Base-by-base conservation (phyloP, 2,329 filamentous ascomycete species). In the Arthrobotrys megalospora region DNA sequence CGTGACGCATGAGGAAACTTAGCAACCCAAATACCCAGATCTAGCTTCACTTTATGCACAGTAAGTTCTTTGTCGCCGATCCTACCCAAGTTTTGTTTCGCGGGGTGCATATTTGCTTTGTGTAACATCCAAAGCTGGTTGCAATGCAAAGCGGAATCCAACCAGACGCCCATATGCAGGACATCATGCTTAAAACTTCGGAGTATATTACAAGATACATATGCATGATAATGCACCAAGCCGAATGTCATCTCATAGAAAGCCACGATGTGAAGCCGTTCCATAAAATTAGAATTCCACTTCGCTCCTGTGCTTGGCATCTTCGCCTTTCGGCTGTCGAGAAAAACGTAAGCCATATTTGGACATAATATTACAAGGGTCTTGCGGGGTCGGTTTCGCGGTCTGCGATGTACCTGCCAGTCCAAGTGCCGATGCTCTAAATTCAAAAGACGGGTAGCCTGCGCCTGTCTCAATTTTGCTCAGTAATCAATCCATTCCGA, bases 341-440 rank as follows among this genome's bases (percentile, higher is more conserved):
- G 16, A 58, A 58, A 21, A 7, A 50, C 32, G 52, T 43, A 55
- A 32, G 11, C 48, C 41, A 58, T 55, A 58, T 41, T 24, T 16
- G 47, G 45, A 21, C 21, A 36, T 32, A 53, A 41, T 45, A 68
- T 68, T 55, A 21, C 64, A 41, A 55, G 50, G 64, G 21, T 58
- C 45, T 36, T 55, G 48, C 48, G 50, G 19, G 48, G 8, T 41
- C 16, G 63, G n/a, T 14, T 58, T 38, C 34, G 24, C 43, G 8
- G 52, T 55, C 34, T 14, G 52, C 52, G 52, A 58, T 7, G 12
- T 45, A 16, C n/a, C n/a, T 32, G 5, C 16, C 16, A 10, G 36
- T 14, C 52, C 24, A 53, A 58, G n/a, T 58, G 21, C 52, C 52
- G 52, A 38, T 38, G 21, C 34, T 2, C 6, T 6, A 21, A 21